Evolutionary conservation across 2,329 filamentous ascomycete genomes (phyloP).

Genomic region (Didymella pinodella): DNA sequence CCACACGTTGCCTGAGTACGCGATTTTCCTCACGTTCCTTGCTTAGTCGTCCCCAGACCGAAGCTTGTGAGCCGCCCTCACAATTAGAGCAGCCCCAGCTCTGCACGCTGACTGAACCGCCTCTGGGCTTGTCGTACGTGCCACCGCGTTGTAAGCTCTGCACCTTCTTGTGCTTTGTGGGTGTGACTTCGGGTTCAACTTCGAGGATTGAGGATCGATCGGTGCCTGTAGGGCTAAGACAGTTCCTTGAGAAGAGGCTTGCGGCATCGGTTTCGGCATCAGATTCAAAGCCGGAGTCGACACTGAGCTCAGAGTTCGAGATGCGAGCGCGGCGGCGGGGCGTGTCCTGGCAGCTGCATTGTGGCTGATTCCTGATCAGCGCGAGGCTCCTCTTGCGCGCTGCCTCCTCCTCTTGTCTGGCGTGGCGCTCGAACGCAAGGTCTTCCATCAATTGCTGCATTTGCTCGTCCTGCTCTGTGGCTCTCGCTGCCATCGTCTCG

Average conservation of each 20-base stretch:
- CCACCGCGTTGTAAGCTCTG: conserved; percentile 38
- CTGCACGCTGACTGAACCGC: conserved; percentile 45
- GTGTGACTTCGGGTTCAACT: conserved; percentile 43
- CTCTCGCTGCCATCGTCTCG: conserved; percentile 65
- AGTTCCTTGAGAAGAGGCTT: conserved; percentile 50
- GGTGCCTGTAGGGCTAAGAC: conserved; percentile 49
- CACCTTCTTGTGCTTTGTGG: conserved; percentile 44
- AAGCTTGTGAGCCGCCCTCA: conserved; percentile 48
- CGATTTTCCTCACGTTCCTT: conserved; percentile 64
- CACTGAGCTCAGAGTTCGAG: conserved; percentile 47
- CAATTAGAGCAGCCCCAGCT: conserved; percentile 48
- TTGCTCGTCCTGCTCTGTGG: conserved; percentile 63
- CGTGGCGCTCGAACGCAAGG: conserved; percentile 44
- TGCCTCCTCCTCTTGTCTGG: conserved; percentile 47
- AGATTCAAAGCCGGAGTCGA: conserved; percentile 68
- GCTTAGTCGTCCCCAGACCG: conserved; percentile 62
- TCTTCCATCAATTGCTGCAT: conserved; percentile 54
- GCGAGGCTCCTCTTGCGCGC: conserved; percentile 44
- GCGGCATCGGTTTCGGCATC: conserved; percentile 62
- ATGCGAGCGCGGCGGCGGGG: conserved; percentile 43
- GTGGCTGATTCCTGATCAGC: conserved; percentile 37
- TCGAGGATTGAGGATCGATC: conserved; percentile 48
- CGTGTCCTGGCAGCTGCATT: conserved; percentile 28
- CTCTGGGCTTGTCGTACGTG: conserved; percentile 53
- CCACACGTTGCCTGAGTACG: conserved; percentile 60